These are phyloP conservation scores for Phalaenopsis aphrodite DNA, from an alignment of 106 monocot genomes.

Conservation along the genomic window DNA sequence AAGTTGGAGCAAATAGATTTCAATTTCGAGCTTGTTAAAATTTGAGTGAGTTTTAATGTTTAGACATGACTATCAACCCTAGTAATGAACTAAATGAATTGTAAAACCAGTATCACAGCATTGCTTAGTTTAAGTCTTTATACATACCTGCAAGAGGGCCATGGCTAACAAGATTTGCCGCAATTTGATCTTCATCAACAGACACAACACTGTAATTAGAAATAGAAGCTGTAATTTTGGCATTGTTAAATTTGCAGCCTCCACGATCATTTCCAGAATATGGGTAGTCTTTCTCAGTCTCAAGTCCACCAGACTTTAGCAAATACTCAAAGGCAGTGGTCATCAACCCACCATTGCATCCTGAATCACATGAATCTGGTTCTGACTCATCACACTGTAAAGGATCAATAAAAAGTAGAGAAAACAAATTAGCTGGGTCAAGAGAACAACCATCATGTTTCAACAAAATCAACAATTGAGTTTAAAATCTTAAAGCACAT, in stretches of 20 bases:
- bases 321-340: slow-evolving; percentile 82
- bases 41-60: no score
- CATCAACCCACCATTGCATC: slow-evolving; percentile 93
- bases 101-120: no score
- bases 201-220: slow-evolving; percentile 73
- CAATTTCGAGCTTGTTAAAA: no score
- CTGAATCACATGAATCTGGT: slow-evolving; percentile 59
- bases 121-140: neutral
- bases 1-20: no score
- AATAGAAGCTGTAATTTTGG: slow-evolving; percentile 66
- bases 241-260: slow-evolving; percentile 69
- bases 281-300: slow-evolving; percentile 74
- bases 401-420: neutral
- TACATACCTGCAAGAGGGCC: slow-evolving; percentile 82
- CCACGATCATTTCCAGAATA: slow-evolving; percentile 63
- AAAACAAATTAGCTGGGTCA: neutral
- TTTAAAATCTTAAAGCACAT: no score
- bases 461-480: no score
- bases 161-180: slow-evolving; percentile 85
- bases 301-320: slow-evolving; percentile 73
- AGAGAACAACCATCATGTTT: no score
- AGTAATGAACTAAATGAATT: no score
- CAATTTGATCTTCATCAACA: slow-evolving; percentile 80
- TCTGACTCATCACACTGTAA: slow-evolving; percentile 74
- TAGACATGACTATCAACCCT: no score